Conservation (phyloP, 768 basidiomycete species). For the Xerocomus brunneocitrinus region DNA sequence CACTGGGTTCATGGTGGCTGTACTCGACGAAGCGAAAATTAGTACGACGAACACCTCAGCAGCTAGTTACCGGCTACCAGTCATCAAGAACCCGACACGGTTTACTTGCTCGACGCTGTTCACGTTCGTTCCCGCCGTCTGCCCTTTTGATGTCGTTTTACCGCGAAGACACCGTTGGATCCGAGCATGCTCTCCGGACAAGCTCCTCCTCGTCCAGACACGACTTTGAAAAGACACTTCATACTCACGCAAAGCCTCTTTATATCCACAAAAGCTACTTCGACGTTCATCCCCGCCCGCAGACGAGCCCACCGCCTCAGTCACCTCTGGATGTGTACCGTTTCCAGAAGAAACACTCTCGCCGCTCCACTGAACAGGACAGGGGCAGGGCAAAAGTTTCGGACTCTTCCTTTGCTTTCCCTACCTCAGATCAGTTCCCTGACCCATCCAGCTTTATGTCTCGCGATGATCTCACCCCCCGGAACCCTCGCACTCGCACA, state of each 20-base stretch:
- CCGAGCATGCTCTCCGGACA: conserved; percentile 43
- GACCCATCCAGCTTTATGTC: conserved; percentile 25
- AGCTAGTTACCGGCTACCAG: background rate
- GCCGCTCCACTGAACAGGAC: conserved; percentile 23
- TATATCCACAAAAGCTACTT: conserved; percentile 37
- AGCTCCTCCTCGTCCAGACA: conserved; percentile 54
- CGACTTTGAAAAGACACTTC: conserved; percentile 37
- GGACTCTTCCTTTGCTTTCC: conserved; percentile 26
- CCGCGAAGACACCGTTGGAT: conserved; percentile 8
- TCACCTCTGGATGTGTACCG: conserved; percentile 10
- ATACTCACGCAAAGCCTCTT: conserved; percentile 12
- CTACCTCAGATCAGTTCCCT: conserved; percentile 23
- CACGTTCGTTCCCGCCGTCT: background rate
- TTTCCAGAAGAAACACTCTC: conserved; percentile 21
- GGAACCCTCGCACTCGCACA: conserved; percentile 48
- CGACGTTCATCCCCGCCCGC: conserved; percentile 43
- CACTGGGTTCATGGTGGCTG: background rate
- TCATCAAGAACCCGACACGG: background rate
- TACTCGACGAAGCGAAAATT: conserved; percentile 1
- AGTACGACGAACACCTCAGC: background rate
- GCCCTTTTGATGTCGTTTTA: conserved; percentile 17
- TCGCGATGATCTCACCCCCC: conserved; percentile 30
- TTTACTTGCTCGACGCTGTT: background rate
- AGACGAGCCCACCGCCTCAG: conserved; percentile 34
- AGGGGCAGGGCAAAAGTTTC: conserved; percentile 25